Evolutionary conservation across 1,284 basidiomycete species (phyloP).

Genomic region (Cryptococcus sp.): DNA sequence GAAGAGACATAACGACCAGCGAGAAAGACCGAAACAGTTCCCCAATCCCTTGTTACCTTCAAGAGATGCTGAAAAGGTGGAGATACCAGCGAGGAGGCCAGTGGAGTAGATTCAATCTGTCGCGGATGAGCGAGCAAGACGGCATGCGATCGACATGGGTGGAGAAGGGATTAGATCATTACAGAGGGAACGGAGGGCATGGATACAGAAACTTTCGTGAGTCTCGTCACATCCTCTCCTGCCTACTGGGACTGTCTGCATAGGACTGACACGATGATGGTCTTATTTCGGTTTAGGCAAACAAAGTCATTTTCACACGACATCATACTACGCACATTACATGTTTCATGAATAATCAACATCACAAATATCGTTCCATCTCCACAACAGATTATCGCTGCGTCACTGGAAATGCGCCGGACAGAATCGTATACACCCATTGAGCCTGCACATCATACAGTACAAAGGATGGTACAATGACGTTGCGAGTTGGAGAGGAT

Average conservation of each 20-base stretch:
- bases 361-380: no score
- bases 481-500: no score
- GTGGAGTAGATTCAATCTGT: conserved; percentile 19
- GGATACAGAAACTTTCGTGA: background rate
- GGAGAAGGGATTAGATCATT: background rate
- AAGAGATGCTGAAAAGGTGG: conserved; percentile 29
- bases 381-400: no score
- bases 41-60: conserved; percentile 32
- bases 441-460: no score
- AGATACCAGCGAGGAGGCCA: conserved; percentile 20
- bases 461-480: no score
- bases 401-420: no score
- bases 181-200: background rate
- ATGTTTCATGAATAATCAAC: background rate
- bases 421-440: no score
- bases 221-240: no score
- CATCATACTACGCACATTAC: background rate
- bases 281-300: no score
- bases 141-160: background rate
- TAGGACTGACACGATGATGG: no score
- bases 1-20: conserved; percentile 30
- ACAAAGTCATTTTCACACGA: no score
- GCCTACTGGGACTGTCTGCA: no score
- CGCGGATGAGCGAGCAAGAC: background rate
- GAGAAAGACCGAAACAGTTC: conserved; percentile 19